These are phyloP conservation scores for Atalantia buxifolia DNA, from an alignment of 345 rosid genomes.

Conservation along the genomic window DNA sequence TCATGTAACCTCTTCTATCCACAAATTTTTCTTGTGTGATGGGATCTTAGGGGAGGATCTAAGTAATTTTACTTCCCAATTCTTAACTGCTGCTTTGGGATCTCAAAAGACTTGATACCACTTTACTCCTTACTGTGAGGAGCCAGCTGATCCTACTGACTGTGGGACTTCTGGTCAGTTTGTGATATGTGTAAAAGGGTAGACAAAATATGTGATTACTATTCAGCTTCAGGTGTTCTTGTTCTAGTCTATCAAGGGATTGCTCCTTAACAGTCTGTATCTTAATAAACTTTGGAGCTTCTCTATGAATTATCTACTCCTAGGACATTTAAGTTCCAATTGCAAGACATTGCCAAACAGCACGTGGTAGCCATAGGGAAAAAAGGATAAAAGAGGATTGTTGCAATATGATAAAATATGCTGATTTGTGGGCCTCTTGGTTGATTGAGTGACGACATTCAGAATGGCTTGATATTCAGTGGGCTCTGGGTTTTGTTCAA, in stretches of 20 bases:
- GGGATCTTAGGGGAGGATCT: constrained; percentile 4
- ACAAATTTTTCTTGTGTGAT: neutral
- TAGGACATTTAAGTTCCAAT: neutral
- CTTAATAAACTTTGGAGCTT: neutral
- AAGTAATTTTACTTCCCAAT: neutral
- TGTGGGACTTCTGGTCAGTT: neutral
- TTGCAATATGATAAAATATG: neutral
- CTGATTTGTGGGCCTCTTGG: neutral
- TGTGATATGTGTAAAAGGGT: neutral
- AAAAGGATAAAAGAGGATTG: neutral
- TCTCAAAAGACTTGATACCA: neutral
- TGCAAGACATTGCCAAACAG: neutral
- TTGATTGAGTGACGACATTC: neutral
- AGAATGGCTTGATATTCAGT: neutral
- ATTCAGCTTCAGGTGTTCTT: neutral
- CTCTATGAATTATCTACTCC: neutral
- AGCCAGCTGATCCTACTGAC: constrained; percentile 9
- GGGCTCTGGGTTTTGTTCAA: neutral
- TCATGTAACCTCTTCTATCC: neutral
- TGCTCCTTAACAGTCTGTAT: neutral
- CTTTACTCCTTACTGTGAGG: neutral
- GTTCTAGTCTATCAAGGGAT: neutral
- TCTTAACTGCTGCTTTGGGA: neutral
- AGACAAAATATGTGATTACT: constrained; percentile 1
- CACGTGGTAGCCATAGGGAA: neutral